Evolutionary conservation across 192 early-diverging fungal genomes (phyloP), one percentile per base, ranked within the genome.

Genomic region (Gamsiella multidivaricata): DNA sequence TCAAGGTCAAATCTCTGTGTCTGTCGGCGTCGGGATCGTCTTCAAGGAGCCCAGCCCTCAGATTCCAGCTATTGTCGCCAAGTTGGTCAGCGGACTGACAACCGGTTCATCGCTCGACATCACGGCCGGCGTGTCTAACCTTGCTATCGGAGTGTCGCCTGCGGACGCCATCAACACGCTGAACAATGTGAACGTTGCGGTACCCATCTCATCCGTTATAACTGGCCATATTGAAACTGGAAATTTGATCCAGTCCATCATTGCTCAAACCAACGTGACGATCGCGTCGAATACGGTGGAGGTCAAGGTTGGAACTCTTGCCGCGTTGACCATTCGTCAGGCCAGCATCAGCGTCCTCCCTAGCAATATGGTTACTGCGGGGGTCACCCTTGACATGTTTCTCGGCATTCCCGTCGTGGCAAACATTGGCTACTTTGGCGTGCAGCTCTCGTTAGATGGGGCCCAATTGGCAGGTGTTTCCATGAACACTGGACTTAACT

Each of bases 401-500:
- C 23, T 78, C 37, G 74, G 74, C 31, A 5, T 78, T 18, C 74
- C 74, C 9, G 49, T 78, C 22, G 55, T 59, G 26, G 74, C 74
- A 52, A 78, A 78, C 58, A 78, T 78, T 59, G 74, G 74, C 17
- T 78, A 69, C 66, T 59, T 78, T 12, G 74, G 74, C 54, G 50
- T 78, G 32, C 65, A 78, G 66, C 5, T 78, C n/a, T 26, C 60
- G 37, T 39, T 78, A 37, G 74, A 78, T 36, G 60, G 34, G 20
- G 14, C 59, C 18, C 62, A 62, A 31, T 54, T 78, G 20, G 74
- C 74, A 15, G 74, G 74, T 37, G 20, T 78, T 58, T 43, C 18
- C 31, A 42, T 78, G 54, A 69, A 36, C 31, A 62, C 54, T 32
- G 73, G 73, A 22, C 43, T 76, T 26, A 68, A 57, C 59, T 76